These are phyloP conservation scores for Euphrasia arctica DNA, from an alignment of 305 asterid genomes.

Conservation along the genomic window DNA sequence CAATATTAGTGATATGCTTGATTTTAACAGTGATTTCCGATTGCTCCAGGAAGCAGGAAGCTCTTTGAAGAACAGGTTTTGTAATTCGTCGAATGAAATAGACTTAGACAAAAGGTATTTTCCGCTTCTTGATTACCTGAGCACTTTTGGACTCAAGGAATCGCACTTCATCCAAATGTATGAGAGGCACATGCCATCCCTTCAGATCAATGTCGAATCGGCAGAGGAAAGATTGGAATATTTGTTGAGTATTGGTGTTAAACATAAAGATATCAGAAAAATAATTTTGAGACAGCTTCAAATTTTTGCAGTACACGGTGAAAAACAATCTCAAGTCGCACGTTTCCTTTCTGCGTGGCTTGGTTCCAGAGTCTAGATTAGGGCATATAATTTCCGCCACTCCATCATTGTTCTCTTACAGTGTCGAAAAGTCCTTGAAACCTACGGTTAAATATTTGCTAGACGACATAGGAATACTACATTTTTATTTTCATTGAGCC, in stretches of 20 bases:
- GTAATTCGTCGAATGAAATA: constrained; percentile 60
- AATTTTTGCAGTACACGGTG: constrained; percentile 69
- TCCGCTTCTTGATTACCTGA: constrained; percentile 81
- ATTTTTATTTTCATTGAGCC: no score
- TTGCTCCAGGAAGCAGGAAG: constrained; percentile 45
- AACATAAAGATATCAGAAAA: constrained; percentile 69
- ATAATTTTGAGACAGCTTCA: constrained; percentile 91
- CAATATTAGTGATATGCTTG: constrained; percentile 4
- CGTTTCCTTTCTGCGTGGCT: constrained; percentile 63
- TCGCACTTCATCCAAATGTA: constrained; percentile 82
- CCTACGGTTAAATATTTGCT: constrained; percentile 82
- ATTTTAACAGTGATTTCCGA: constrained; percentile 16
- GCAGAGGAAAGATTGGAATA: constrained; percentile 77
- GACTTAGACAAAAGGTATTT: constrained; percentile 73
- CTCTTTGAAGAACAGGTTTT: constrained; percentile 42
- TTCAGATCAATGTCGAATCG: constrained; percentile 76
- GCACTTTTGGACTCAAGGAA: constrained; percentile 80
- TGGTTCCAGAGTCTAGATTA: constrained; percentile 84
- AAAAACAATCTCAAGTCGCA: constrained; percentile 85
- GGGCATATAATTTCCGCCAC: constrained; percentile 83
- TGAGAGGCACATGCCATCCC: constrained; percentile 93
- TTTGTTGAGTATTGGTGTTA: constrained; percentile 77
- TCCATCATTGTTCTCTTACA: constrained; percentile 87
- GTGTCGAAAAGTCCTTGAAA: constrained; percentile 83
- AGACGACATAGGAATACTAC: constrained; percentile 75